Evolutionary conservation across 805 yeast species (phyloP), one percentile per base, ranked within the genome.

Genomic region (Tetrapisispora nanseiensis): DNA sequence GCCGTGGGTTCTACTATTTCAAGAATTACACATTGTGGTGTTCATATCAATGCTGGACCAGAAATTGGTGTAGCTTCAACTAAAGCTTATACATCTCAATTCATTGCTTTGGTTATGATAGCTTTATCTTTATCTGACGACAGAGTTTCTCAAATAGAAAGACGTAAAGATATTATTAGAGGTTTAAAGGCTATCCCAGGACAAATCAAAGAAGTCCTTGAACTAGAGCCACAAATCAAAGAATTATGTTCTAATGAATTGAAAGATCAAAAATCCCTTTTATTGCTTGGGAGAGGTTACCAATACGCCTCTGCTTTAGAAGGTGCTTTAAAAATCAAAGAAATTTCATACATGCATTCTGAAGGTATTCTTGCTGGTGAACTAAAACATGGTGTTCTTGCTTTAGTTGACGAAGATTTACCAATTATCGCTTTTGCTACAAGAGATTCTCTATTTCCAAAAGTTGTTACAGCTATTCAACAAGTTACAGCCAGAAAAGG

Each of bases 361-460:
- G 99, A 92, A 70, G 99, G 98, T 71, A 95, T 92, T 41, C 78
- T 92, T 51, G 98, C 99, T 19, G 99, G 98, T 65, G 99, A 92
- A 69, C 78, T 92, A 68, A 92, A 92, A 67, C 99, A 92, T 62
- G 99, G 99, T 68, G 95, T 86, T 26, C 76, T 92, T 57, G 99
- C 99, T 7, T 74, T 92, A 46, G 97, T 92, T 46, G 99, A 92
- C 67, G 95, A 84, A 54, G 73, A 82, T 48, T 71, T 92, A 61
- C 99, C 99, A 46, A 86, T 92, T 52, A 82, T 92, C 65, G 95
- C 95, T 3, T 80, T 92, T 62, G 97, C 97, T 41, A 90, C 99
- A 6, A 78, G 94, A 61, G 99, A 92, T 68, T 84, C 96, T 13
- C 75, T 92, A 54, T 87, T 90, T 74, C 95, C 97, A 48, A 89